Percentiles rank a stretch among this genome's conserved stretches.
phyloP scores from a whole-genome alignment of 441 rosid genomes.

The Dalechampia spathulata region DNA sequence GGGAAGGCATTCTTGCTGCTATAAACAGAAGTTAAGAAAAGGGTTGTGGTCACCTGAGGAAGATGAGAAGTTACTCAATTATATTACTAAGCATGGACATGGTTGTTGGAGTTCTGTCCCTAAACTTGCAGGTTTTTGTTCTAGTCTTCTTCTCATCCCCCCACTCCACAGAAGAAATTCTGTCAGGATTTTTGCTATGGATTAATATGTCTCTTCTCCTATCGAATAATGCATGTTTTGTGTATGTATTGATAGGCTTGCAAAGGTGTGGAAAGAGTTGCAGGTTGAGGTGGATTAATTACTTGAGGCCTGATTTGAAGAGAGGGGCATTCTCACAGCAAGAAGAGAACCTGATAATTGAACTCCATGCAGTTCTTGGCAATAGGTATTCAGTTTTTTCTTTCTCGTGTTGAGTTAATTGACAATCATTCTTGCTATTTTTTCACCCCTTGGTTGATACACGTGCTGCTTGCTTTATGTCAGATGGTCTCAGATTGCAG shows the following conservation, averaged over 20 bases:
- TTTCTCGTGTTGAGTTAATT: background rate
- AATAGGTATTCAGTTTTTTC: slow-evolving; percentile 36
- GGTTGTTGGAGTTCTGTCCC: slow-evolving; percentile 97
- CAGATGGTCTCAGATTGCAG: slow-evolving; percentile 89
- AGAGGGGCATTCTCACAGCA: slow-evolving; percentile 77
- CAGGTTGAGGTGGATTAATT: slow-evolving; percentile 76
- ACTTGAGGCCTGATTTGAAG: slow-evolving; percentile 84
- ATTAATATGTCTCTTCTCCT: too few relatives aligned
- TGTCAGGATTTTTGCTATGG: background rate
- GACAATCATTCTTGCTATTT: too few relatives aligned
- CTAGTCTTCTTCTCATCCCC: too few relatives aligned
- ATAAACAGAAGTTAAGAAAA: slow-evolving; percentile 78
- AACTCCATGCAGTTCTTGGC: slow-evolving; percentile 69
- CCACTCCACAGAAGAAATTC: too few relatives aligned
- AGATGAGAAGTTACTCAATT: slow-evolving; percentile 71
- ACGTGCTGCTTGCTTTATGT: too few relatives aligned
- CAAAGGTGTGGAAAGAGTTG: slow-evolving; percentile 88
- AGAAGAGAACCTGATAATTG: slow-evolving; percentile 68
- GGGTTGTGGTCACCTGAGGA: slow-evolving; percentile 93
- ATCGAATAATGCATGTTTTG: too few relatives aligned
- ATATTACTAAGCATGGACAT: slow-evolving; percentile 63
- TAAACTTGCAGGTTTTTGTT: slow-evolving; percentile 52
- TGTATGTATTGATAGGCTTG: slow-evolving; percentile 33
- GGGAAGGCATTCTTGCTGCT: slow-evolving; percentile 79
- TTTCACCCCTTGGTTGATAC: too few relatives aligned